Base-by-base conservation (phyloP, 169 alveolate genomes). In the Eimeria sp. region DNA sequence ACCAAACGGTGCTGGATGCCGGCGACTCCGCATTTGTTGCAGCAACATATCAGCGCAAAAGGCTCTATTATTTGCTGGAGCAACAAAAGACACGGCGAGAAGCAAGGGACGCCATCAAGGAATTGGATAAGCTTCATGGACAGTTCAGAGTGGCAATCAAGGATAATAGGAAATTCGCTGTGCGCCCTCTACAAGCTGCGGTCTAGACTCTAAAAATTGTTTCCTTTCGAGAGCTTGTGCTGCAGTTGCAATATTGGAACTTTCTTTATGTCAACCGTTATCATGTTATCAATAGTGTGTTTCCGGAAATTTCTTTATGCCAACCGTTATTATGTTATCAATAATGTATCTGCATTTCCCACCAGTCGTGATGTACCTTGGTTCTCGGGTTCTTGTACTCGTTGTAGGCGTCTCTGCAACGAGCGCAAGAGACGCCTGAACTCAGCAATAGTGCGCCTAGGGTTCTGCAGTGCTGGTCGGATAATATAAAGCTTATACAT, bases 1-100 rank as follows among this genome's bases (percentile, higher is more conserved):
- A 86, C 63, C 93, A 86, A 61, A 86, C 93, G 45, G 61, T 86
- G 63, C 93, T 86, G 61, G 93, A 86, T 22, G 63, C 93, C 65
- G 80, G 93, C 61, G 93, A 86, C 70, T 61, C 80, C n/a, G 61
- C 93, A 7, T 86, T 86, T 43, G 93, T 86, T 30, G 63, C 93
- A 4, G 67, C 93, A 63, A 86, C 93, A 25, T 86, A 86, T 30
- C 93, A 86, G 72, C 49, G 93, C 5, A 86, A 86, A 86, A 73
- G 93, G 47, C 61, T 86, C 9, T 86, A 86, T 63, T 86, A 86
- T 63, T 58, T 86, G 5, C 78, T 86, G 51, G 93, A 86, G 20
- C 93, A 86, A 61, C 93, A 86, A 22, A 57, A 86, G 22, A 86
- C 93, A 63, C 61, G 78, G 25, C 76, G 93, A 61, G 93, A 86